Evolutionary conservation across 1,139 yeast genomes (phyloP).

Genomic region (Saccharomyces hybrid): DNA sequence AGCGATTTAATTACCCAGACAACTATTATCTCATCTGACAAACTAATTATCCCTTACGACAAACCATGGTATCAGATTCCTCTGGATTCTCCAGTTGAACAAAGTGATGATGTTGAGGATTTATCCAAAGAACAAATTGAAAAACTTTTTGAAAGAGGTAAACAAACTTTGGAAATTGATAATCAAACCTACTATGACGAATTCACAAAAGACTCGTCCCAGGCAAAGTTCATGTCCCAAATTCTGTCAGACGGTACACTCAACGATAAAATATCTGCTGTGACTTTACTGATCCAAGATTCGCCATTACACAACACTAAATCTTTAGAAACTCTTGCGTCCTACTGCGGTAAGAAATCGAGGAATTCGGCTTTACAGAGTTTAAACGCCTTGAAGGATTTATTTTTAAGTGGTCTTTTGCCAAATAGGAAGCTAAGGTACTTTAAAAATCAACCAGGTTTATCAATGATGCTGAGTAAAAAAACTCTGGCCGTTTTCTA

Average conservation of each 20-base stretch:
- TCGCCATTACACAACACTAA: constrained; percentile 87
- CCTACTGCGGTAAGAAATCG: constrained; percentile 82
- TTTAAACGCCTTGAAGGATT: constrained; percentile 82
- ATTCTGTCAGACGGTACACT: constrained; percentile 89
- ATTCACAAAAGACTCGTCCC: constrained; percentile 73
- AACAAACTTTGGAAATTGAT: constrained; percentile 58
- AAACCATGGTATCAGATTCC: constrained; percentile 69
- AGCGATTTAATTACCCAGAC: constrained; percentile 39
- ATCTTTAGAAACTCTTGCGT: constrained; percentile 69
- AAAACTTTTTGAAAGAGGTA: constrained; percentile 58
- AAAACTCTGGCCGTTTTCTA: constrained; percentile 64
- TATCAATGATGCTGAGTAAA: constrained; percentile 42
- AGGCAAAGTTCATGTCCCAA: constrained; percentile 82
- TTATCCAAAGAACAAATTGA: constrained; percentile 47
- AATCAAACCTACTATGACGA: constrained; percentile 68
- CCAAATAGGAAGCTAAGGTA: constrained; percentile 78
- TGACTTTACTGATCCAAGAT: constrained; percentile 86
- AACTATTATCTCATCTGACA: constrained; percentile 49
- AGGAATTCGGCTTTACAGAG: constrained; percentile 94
- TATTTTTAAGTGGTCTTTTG: constrained; percentile 65
- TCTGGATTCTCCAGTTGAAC: constrained; percentile 35
- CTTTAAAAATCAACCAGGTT: constrained; percentile 68
- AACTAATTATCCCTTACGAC: constrained; percentile 54
- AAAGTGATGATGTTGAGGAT: constrained; percentile 34
- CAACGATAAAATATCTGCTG: constrained; percentile 90